Evolutionary conservation across 192 early-diverging fungal genomes (phyloP).

Genomic region (Gonapodya prolifera): DNA sequence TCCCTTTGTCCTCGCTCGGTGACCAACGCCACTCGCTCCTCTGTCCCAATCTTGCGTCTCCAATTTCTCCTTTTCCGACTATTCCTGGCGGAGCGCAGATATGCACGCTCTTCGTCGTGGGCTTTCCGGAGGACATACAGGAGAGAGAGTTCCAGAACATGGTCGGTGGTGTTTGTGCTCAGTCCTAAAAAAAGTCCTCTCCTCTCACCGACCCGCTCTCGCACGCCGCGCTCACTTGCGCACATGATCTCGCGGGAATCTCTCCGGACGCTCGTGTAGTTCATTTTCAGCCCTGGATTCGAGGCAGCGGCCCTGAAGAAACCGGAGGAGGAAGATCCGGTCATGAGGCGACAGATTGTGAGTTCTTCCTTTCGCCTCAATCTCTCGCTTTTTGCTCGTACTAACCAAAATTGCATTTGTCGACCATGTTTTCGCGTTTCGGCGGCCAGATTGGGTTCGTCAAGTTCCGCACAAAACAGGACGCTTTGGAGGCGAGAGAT

Average conservation of each 20-base stretch:
- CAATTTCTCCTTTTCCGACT: no score
- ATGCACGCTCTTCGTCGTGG: slow-evolving; percentile 98
- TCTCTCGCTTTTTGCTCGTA: slow-evolving; percentile 7
- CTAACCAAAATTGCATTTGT: no score
- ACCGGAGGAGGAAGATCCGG: slow-evolving; percentile 45
- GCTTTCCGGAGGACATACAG: slow-evolving; percentile 97
- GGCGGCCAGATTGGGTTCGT: slow-evolving; percentile 95
- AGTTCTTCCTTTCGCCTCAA: slow-evolving; percentile 20
- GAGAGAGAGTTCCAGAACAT: slow-evolving; percentile 99
- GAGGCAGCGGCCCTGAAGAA: slow-evolving; percentile 95
- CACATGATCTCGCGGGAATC: no score
- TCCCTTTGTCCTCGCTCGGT: no score
- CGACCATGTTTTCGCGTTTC: slow-evolving; percentile 10
- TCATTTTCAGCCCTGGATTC: slow-evolving; percentile 93
- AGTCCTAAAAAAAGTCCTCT: not conserved
- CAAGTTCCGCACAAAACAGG: slow-evolving; percentile 81
- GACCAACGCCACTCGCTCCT: no score
- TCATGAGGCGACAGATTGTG: slow-evolving; percentile 77
- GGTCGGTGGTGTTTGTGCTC: slow-evolving; percentile 15
- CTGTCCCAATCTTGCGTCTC: no score
- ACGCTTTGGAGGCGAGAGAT: slow-evolving; percentile 86
- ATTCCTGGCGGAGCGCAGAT: no score
- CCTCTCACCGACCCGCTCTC: no score
- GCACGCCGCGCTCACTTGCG: no score
- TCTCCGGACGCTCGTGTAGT: slow-evolving; percentile 21